Evolutionary conservation across 768 basidiomycete species (phyloP), one percentile per base, ranked within the genome.

Genomic region (Leccinum aurantiacum): DNA sequence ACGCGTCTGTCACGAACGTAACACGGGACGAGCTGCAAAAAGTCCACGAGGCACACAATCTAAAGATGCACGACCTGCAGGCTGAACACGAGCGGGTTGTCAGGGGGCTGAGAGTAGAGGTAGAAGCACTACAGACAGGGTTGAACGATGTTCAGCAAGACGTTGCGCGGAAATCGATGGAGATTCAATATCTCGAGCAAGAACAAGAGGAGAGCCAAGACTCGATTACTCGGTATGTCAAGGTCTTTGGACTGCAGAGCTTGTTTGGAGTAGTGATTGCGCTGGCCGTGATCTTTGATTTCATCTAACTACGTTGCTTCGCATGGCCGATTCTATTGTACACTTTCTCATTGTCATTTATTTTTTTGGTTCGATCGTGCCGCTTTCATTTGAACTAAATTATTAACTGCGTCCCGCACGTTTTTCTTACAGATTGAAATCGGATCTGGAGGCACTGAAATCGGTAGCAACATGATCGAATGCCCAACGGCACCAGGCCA

Each of bases 1-100:
- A 74, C 46, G 66, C 71, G 19, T 71, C 76, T 46, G 71, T 79
- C 35, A 73, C 78, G 51, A 63, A 71, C 24, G 84, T 91, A 8
- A 83, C 90, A 37, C 87, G 85, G 65, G 91, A 91, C 63, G 91
- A 94, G 58, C 75, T 95, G 44, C 84, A 86, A 70, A 83, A 80
- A 67, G 75, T 91, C 68, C 89, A 94, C 63, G 89, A 91, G 71
- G 93, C 93, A 6, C 93, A 95, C 72, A 90, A 89, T 70, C 78
- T 88, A 62, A 93, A 89, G 77, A 70, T 95, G 64, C 77, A 86
- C 54, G 91, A 93, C 73, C 63, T 93, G 57, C 79, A 88, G 69
- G 85, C 86, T 15, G 83, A 82, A 22, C 84, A 90, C 67, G 84
- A 86, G 31, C 86, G 85, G 64, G 77, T 76, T 27, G 69, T 85